phyloP scores from a whole-genome alignment of 148 eudicot species.

The Nepenthes gracilis region DNA sequence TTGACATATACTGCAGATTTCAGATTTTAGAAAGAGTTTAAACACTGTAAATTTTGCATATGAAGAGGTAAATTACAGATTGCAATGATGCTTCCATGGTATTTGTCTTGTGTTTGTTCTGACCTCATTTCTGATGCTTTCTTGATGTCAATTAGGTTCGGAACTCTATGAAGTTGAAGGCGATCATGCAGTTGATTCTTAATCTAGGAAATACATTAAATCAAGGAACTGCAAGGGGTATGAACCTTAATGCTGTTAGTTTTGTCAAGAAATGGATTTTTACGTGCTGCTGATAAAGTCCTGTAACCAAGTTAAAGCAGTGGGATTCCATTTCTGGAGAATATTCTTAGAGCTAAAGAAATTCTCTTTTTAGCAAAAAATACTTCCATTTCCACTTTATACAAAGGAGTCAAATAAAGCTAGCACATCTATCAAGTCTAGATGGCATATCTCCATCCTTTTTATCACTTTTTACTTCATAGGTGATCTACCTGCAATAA shows the following conservation, averaged over 20 bases:
- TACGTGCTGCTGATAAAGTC: not conserved
- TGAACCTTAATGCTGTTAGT: conserved; percentile 4
- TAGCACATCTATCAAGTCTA: too few species aligned
- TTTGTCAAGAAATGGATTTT: not conserved
- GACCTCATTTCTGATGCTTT: conserved; percentile 12
- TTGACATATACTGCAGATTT: conserved; percentile 32
- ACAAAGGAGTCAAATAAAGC: too few species aligned
- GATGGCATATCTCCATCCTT: too few species aligned
- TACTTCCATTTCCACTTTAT: too few species aligned
- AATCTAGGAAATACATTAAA: conserved; percentile 75
- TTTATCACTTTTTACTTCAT: too few species aligned
- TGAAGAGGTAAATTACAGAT: conserved; percentile 46
- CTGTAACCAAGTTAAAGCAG: not conserved
- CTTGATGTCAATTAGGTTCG: conserved; percentile 43
- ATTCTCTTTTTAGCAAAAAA: too few species aligned
- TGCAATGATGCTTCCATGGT: conserved; percentile 8
- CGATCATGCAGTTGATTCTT: conserved; percentile 68
- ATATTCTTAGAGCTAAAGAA: too few species aligned
- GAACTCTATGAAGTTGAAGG: conserved; percentile 66
- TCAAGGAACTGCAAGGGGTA: conserved; percentile 96
- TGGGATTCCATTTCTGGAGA: too few species aligned
- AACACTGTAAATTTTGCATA: conserved; percentile 75
- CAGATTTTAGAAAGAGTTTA: conserved; percentile 70
- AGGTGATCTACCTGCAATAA: too few species aligned
- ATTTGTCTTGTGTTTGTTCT: conserved; percentile 10